These are phyloP conservation scores for Pleurotus djamor DNA, from an alignment of 768 basidiomycete genomes.

Conservation along the genomic window DNA sequence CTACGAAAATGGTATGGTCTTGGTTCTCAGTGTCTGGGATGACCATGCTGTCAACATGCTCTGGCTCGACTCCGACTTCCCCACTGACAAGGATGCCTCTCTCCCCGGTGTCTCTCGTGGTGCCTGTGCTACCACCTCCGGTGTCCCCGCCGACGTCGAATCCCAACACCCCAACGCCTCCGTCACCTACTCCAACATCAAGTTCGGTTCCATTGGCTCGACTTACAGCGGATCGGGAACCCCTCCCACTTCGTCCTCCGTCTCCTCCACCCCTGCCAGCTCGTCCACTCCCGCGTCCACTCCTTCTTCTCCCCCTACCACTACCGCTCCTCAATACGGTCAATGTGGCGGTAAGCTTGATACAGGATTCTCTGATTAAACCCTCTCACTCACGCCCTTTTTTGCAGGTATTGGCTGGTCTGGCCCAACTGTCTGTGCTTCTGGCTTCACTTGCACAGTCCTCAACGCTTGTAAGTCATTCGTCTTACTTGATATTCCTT, in stretches of 20 bases:
- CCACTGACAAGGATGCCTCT: conserved; percentile 26
- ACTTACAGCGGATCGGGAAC: conserved; percentile 25
- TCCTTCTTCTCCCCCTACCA: conserved; percentile 12
- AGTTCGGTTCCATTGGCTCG: conserved; percentile 46
- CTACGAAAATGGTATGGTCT: conserved; percentile 41
- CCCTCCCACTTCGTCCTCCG: conserved; percentile 3
- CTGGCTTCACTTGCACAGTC: conserved; percentile 22
- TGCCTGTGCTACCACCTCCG: conserved; percentile 45
- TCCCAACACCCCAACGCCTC: conserved; percentile 30
- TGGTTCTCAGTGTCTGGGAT: conserved; percentile 52
- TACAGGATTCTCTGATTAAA: background rate
- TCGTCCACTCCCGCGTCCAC: conserved; percentile 16
- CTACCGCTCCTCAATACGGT: conserved; percentile 30
- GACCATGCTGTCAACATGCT: conserved; percentile 55
- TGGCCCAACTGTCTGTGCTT: conserved; percentile 27
- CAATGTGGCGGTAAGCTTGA: conserved; percentile 24
- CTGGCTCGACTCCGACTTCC: conserved; percentile 56
- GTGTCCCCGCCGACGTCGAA: conserved; percentile 44
- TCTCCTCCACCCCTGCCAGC: conserved; percentile 10
- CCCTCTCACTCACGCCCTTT: background rate
- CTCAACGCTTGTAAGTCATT: conserved; percentile 19
- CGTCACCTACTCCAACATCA: conserved; percentile 56
- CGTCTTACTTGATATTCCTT: background rate
- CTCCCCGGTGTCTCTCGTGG: conserved; percentile 46
- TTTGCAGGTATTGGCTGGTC: conserved; percentile 19